phyloP scores from a whole-genome alignment of 1,284 basidiomycete genomes.

The Sporisorium exsertum region DNA sequence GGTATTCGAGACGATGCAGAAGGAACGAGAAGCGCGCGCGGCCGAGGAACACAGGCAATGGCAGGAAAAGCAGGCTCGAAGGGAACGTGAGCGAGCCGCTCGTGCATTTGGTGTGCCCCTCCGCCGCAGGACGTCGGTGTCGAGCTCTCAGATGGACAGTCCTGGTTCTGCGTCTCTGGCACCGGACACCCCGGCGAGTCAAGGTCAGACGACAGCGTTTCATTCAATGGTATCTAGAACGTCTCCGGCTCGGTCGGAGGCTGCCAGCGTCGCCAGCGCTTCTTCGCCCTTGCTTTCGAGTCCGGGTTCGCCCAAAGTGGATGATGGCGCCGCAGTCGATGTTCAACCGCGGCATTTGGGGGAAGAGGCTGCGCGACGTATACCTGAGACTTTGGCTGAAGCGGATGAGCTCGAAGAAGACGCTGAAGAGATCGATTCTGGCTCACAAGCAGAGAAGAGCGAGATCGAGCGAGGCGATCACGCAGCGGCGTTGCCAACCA shows the following conservation, averaged over 20 bases:
- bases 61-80: constrained; percentile 38
- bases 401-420: constrained; percentile 20
- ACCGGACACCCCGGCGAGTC: constrained; percentile 10
- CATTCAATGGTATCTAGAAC: constrained; percentile 8
- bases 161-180: constrained; percentile 4
- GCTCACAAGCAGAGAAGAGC: background rate
- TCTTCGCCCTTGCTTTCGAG: constrained; percentile 22
- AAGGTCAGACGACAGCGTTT: background rate
- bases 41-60: constrained; percentile 38
- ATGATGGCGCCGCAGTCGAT: constrained; percentile 24
- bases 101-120: constrained; percentile 24
- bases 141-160: constrained; percentile 24
- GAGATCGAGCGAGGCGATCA: background rate
- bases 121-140: constrained; percentile 15
- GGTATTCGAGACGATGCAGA: constrained; percentile 50
- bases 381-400: constrained; percentile 34
- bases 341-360: constrained; percentile 26
- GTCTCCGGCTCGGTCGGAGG: constrained; percentile 7
- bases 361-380: constrained; percentile 23
- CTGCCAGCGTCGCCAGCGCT: constrained; percentile 6
- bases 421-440: background rate
- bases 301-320: constrained; percentile 27
- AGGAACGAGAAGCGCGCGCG: constrained; percentile 36
- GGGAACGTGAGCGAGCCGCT: constrained; percentile 49
- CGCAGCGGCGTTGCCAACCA: constrained; percentile 8